Base-by-base conservation (phyloP, 148 eudicot species). In the Persicaria maculosa region DNA sequence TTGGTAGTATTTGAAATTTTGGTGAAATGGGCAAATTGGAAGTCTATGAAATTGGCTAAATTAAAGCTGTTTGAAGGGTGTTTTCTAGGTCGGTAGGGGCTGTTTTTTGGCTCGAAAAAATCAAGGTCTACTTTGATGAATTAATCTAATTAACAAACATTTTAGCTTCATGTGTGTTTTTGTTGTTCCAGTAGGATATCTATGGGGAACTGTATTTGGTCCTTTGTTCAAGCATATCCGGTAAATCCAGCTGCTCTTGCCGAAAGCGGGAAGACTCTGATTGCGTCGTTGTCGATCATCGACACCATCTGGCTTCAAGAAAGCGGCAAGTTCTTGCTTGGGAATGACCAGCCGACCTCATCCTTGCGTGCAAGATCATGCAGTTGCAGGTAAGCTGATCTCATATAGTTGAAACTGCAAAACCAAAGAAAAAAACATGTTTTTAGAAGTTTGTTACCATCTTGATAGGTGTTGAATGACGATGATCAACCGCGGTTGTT, bases 341-440 rank as follows among this genome's bases (percentile, higher is more conserved):
- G 84, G 44, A 11, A 17, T 59, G 82, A 79, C 31, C 77, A 79
- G 46, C 84, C 84, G 84, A 82, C 73, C 84, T 82, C 59, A 73
- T 73, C 36, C 58, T 79, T 62, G 47, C 76, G 9, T 81, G 80
- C 46, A 80, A 81, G 72, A 57, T 81, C 48, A 77, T 79, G 79
- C 82, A 79, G 77, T 70, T 79, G 9, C 72, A 82, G 77, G 84
- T 79, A 68, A 76, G 8, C 36, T 5, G 7, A 4, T 31, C 40
- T 31, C 40, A 31, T 31, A 31, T 3, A 31, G 40, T 31, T 31
- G 2, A 31, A 31, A 31, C 40, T 31, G 40, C 40, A 31, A 31
- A 31, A 31, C 40, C 40, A 31, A 2, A 14, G 43, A 5, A 68
- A 31, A 31, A 31, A 31, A n/a, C 40, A 50, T 15, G 5, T 22